Evolutionary conservation across 805 yeast genomes (phyloP).

Genomic region (Candida xiaguanensis): DNA sequence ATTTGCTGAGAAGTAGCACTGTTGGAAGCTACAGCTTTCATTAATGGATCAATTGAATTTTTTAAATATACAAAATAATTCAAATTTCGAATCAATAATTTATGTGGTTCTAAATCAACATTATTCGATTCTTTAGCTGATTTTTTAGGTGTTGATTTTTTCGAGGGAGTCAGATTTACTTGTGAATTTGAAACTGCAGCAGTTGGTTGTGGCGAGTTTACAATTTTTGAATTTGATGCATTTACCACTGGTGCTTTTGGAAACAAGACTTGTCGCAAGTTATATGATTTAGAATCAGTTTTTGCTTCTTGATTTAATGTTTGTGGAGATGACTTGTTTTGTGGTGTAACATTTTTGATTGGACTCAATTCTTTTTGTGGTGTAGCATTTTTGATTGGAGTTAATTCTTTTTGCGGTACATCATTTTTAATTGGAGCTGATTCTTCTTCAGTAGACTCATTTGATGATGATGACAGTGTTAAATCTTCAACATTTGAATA

Average conservation of each 20-base stretch:
- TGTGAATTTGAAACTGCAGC: no score
- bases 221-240: no score
- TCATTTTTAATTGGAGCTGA: background rate
- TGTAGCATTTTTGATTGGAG: background rate
- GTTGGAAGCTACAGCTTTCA: background rate
- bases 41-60: background rate
- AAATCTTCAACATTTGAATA: background rate
- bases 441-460: no score
- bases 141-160: background rate
- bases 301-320: no score
- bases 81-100: constrained; percentile 1
- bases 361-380: no score
- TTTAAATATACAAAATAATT: constrained; percentile 1
- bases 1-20: background rate
- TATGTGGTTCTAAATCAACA: background rate
- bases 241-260: no score
- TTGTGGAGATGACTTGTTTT: no score
- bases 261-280: no score
- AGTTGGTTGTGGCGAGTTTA: no score
- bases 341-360: no score
- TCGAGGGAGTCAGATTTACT: background rate
- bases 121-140: background rate
- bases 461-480: background rate
- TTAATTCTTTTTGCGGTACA: no score
- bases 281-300: no score